Conservation (phyloP, 192 early-diverging fungal genomes). For the Umbelopsis isabellina region DNA sequence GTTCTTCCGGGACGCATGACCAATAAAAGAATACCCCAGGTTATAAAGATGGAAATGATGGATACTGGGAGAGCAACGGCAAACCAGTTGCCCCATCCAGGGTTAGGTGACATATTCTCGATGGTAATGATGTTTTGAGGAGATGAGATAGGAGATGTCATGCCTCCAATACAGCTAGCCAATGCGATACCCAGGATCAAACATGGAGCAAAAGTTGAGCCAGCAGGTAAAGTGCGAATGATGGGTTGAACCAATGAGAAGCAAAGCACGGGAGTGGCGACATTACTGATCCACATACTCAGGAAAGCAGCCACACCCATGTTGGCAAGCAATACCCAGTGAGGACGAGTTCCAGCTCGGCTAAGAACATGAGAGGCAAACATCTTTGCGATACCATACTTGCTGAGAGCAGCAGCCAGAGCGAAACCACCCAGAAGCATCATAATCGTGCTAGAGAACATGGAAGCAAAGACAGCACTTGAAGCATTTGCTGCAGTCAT, state of each 20-base stretch:
- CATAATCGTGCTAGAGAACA: constrained; percentile 82
- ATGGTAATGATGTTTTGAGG: constrained; percentile 83
- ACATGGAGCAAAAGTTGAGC: constrained; percentile 61
- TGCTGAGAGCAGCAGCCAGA: constrained; percentile 73
- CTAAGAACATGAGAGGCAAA: constrained; percentile 65
- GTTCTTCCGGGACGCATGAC: constrained; percentile 65
- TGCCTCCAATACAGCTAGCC: constrained; percentile 73
- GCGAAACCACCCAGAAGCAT: constrained; percentile 76
- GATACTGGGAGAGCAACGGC: constrained; percentile 67
- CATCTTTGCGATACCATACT: constrained; percentile 75
- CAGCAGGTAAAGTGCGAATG: constrained; percentile 65
- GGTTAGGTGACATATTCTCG: constrained; percentile 69
- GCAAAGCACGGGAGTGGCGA: constrained; percentile 79
- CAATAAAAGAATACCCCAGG: constrained; percentile 65
- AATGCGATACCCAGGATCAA: constrained; percentile 79
- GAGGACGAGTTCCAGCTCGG: constrained; percentile 69
- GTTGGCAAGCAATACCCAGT: constrained; percentile 68
- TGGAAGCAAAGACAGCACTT: constrained; percentile 68
- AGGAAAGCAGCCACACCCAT: constrained; percentile 78
- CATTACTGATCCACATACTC: constrained; percentile 84
- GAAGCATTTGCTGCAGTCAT: constrained; percentile 52
- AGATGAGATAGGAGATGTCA: constrained; percentile 79
- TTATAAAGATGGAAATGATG: constrained; percentile 60
- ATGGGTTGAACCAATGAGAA: constrained; percentile 75
- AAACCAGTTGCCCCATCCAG: constrained; percentile 76